These are phyloP conservation scores for Musa troglodytarum DNA, from an alignment of 176 grass and related monocot genomes.

Conservation along the genomic window DNA sequence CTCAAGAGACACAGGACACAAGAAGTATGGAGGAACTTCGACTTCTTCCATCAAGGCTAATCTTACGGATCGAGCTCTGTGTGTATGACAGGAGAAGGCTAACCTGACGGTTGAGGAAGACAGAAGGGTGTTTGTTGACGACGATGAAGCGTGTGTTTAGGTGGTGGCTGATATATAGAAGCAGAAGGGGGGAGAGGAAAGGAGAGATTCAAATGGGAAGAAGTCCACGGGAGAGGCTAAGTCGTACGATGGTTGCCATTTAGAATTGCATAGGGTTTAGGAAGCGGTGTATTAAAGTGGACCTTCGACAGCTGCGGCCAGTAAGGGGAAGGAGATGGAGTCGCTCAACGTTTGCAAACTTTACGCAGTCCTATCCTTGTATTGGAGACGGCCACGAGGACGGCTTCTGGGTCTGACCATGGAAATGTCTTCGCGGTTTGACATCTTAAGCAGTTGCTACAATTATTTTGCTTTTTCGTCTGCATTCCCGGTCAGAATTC, in stretches of 20 bases:
- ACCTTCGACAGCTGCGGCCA: too few relatives aligned
- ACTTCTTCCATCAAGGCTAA: constrained; percentile 17
- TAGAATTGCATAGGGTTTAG: background rate
- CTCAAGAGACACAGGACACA: constrained; percentile 93
- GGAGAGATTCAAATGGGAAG: background rate
- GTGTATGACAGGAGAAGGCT: background rate
- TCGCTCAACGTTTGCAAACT: background rate
- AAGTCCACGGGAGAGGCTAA: background rate
- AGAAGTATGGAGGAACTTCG: constrained; percentile 68
- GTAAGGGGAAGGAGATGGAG: too few relatives aligned
- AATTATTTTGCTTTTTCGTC: too few relatives aligned
- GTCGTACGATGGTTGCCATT: background rate
- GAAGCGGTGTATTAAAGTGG: too few relatives aligned
- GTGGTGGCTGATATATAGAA: background rate
- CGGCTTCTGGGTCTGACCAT: background rate
- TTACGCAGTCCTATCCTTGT: background rate
- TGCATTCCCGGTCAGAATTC: too few relatives aligned
- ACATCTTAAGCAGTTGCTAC: too few relatives aligned
- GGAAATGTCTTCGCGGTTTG: background rate
- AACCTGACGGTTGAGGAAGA: background rate
- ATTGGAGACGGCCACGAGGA: background rate
- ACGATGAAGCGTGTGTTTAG: background rate
- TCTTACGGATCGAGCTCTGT: background rate
- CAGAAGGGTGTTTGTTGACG: background rate
- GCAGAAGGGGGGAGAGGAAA: background rate